Evolutionary conservation across 2,329 filamentous ascomycete species (phyloP).

Genomic region (Botryotinia narcissicola): DNA sequence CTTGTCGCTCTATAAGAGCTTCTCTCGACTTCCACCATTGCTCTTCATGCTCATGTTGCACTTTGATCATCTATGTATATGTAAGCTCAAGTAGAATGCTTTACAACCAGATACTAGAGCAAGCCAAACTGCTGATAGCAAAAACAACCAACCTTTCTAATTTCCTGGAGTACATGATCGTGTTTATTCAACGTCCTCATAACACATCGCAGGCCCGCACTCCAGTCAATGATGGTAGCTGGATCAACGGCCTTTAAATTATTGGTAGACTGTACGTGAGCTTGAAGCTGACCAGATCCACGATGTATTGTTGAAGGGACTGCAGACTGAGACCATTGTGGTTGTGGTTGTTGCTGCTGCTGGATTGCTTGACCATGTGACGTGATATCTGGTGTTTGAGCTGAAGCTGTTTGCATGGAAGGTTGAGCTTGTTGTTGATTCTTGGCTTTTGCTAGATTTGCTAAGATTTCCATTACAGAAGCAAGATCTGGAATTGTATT

Average conservation of each 20-base stretch:
- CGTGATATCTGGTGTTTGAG: conserved; percentile 39
- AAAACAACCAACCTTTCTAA: conserved; percentile 39
- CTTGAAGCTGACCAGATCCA: neutral
- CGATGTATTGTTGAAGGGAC: neutral
- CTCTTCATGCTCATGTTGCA: conserved; percentile 61
- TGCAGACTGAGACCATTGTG: conserved; percentile 15
- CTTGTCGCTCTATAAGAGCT: conserved; percentile 51
- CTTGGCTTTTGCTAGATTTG: conserved; percentile 30
- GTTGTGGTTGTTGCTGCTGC: conserved; percentile 6
- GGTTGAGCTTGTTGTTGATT: conserved; percentile 20
- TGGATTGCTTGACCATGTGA: conserved; percentile 35
- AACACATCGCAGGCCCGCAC: conserved; percentile 49
- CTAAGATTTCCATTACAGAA: conserved; percentile 37
- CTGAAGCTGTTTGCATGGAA: conserved; percentile 27
- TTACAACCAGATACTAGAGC: neutral
- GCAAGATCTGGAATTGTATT: conserved; percentile 37
- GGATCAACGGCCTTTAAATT: conserved; percentile 40
- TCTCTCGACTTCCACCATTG: conserved; percentile 57
- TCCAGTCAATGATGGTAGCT: conserved; percentile 51
- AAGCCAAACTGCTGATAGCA: neutral
- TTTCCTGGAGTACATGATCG: conserved; percentile 44
- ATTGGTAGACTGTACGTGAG: neutral
- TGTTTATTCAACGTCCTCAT: conserved; percentile 48
- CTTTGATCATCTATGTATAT: conserved; percentile 52
- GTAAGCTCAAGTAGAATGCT: conserved; percentile 14